These are phyloP conservation scores for Polytrichum commune DNA, from an alignment of 225 moss, liverwort and hornwort species.

Conservation along the genomic window DNA sequence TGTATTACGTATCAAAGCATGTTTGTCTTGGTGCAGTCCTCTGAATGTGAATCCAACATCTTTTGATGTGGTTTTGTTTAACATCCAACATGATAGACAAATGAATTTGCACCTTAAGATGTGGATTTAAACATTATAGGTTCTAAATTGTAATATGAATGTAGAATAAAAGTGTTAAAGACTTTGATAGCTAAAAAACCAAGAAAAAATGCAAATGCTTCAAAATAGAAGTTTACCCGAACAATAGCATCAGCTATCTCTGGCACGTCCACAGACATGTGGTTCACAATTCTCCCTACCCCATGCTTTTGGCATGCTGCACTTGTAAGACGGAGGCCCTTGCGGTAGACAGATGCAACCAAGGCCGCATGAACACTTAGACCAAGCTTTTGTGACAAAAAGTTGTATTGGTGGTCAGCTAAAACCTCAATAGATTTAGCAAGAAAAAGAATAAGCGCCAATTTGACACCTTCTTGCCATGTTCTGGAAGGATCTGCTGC, in stretches of 20 bases:
- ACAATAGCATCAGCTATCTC: slow-evolving; percentile 47
- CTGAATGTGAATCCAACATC: too few relatives aligned
- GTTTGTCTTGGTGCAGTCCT: too few relatives aligned
- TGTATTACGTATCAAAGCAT: too few relatives aligned
- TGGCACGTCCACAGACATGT: slow-evolving; percentile 64
- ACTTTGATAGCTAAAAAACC: background rate
- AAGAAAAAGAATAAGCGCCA: slow-evolving; percentile 35
- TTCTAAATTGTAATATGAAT: too few relatives aligned
- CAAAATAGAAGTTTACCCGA: slow-evolving; percentile 11
- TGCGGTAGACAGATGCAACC: slow-evolving; percentile 50
- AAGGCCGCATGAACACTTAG: slow-evolving; percentile 54
- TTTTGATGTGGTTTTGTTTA: too few relatives aligned
- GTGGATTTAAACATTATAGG: too few relatives aligned
- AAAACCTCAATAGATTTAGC: slow-evolving; percentile 49
- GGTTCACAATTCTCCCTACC: slow-evolving; percentile 60
- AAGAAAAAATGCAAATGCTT: background rate
- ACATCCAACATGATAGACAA: too few relatives aligned
- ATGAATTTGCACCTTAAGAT: too few relatives aligned
- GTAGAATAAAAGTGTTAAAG: too few relatives aligned
- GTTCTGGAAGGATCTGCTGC: slow-evolving; percentile 26
- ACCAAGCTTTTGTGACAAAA: slow-evolving; percentile 49
- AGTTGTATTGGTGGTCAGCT: slow-evolving; percentile 56
- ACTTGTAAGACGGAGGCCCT: slow-evolving; percentile 56
- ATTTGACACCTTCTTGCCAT: slow-evolving; percentile 39
- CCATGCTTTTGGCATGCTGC: slow-evolving; percentile 59